These are phyloP conservation scores for Serendipita sp. DNA, from an alignment of 1,284 basidiomycete genomes.

Conservation along the genomic window DNA sequence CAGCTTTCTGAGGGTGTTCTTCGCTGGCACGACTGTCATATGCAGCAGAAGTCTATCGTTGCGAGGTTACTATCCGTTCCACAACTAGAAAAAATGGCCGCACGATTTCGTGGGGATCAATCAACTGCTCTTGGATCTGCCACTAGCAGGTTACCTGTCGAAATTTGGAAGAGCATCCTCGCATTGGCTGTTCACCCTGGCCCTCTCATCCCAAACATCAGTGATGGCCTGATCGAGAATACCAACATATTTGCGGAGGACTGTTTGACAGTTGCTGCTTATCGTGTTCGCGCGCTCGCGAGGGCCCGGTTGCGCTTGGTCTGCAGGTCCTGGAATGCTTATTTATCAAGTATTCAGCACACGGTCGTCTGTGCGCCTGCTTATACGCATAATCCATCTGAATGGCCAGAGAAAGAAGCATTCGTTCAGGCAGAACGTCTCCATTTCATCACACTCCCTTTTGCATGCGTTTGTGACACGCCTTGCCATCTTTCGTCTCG, in stretches of 20 bases:
- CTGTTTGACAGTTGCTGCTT: not conserved
- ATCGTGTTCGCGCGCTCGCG: not conserved
- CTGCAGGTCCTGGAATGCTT: not conserved
- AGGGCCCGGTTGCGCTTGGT: not conserved
- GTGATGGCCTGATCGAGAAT: not conserved
- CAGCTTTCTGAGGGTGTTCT: too few species aligned
- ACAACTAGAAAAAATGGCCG: not conserved
- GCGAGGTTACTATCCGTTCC: too few species aligned
- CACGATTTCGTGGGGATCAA: not conserved
- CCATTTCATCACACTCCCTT: not conserved
- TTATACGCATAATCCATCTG: not conserved
- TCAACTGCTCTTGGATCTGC: too few species aligned
- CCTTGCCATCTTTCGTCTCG: not conserved
- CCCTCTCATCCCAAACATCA: not conserved
- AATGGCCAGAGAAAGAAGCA: not conserved
- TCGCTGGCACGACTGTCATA: too few species aligned
- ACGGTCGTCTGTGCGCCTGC: not conserved
- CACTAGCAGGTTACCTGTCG: not conserved
- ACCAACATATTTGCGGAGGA: not conserved
- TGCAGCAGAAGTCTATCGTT: too few species aligned
- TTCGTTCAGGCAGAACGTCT: not conserved
- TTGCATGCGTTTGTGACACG: not conserved
- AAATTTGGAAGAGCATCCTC: not conserved
- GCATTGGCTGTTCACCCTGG: not conserved
- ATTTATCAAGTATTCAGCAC: not conserved